Evolutionary conservation across 805 yeast species (phyloP).

Genomic region (Lipomyces yamadae): DNA sequence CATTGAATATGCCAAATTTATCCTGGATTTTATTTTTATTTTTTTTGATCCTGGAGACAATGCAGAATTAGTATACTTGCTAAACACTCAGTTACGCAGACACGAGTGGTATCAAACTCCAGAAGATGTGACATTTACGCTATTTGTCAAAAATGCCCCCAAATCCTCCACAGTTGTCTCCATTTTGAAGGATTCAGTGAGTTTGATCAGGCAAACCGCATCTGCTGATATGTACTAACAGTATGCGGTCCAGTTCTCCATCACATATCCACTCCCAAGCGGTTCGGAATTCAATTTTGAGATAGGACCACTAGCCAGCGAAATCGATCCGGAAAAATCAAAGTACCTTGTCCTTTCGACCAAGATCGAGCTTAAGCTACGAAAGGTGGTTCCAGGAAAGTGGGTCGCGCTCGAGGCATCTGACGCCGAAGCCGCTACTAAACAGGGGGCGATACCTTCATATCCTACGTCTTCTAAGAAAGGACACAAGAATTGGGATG

Average conservation of each 20-base stretch:
- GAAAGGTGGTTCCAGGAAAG: slow-evolving; percentile 51
- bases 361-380: slow-evolving; percentile 72
- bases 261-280: slow-evolving; percentile 35
- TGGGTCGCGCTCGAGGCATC: slow-evolving; percentile 62
- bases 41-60: not conserved
- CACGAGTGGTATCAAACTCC: slow-evolving; percentile 78
- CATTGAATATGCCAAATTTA: not conserved
- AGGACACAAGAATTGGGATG: slow-evolving; percentile 69
- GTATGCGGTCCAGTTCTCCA: slow-evolving; percentile 19
- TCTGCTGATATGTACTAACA: not conserved
- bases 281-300: slow-evolving; percentile 62
- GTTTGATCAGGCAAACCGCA: not conserved
- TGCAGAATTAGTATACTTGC: not conserved
- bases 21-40: not conserved
- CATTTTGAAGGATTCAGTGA: slow-evolving; percentile 41
- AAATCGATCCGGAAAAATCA: slow-evolving; percentile 55
- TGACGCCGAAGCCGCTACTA: slow-evolving; percentile 26
- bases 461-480: slow-evolving; percentile 72
- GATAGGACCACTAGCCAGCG: slow-evolving; percentile 58
- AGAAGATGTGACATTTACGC: slow-evolving; percentile 61
- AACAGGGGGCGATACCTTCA: slow-evolving; percentile 36
- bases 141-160: slow-evolving; percentile 72
- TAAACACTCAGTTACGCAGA: slow-evolving; percentile 32
- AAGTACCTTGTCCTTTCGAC: slow-evolving; percentile 63
- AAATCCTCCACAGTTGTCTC: slow-evolving; percentile 52